Evolutionary conservation across 176 grass and related monocot species (phyloP), one percentile per base, ranked within the genome.

Genomic region (Oryza brachyantha): DNA sequence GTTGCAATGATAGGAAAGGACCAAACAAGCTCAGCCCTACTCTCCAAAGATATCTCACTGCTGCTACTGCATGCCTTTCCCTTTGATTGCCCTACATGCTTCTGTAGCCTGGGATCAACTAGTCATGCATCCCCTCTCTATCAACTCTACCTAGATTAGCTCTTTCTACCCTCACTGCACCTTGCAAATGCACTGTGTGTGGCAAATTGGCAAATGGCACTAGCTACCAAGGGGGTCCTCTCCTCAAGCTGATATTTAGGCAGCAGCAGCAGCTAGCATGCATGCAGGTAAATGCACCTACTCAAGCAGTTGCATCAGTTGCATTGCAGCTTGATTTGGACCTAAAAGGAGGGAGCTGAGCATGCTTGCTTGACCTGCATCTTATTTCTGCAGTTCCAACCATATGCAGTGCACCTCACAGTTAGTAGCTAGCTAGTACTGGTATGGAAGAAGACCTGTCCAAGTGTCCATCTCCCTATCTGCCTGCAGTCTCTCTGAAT

Each of bases 11-110:
- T 79, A 24, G 66, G 58, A 67, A 67, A 78, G 24, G 66, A 57
- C 57, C 31, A 63, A 79, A 68, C 68, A 54, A 61, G 61, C 25
- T 25, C 13, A 80, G 75, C 81, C 81, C 75, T 79, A 74, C 75
- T 69, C 31, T 36, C 48, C 48, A 52, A 52, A 52, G 48, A 52
- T 21, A 27, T 42, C 34, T 70, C 16, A 25, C 55, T 52, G 7
- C 27, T n/a, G n/a, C n/a, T n/a, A n/a, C n/a, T n/a, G n/a, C 4
- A 28, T n/a, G n/a, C 29, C 32, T 45, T 50, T 60, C 31, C 77
- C 29, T 7, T 17, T 54, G 22, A 70, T 38, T 64, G 58, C 24
- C 21, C 13, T 62, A 42, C 36, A 39, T 21, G 8, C 52, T 57
- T 57, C 52, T 57, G 52, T 57, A 57, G 52, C 52, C 52, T 22